phyloP scores from a whole-genome alignment of 176 grass and related monocot genomes.

The Poa annua region DNA sequence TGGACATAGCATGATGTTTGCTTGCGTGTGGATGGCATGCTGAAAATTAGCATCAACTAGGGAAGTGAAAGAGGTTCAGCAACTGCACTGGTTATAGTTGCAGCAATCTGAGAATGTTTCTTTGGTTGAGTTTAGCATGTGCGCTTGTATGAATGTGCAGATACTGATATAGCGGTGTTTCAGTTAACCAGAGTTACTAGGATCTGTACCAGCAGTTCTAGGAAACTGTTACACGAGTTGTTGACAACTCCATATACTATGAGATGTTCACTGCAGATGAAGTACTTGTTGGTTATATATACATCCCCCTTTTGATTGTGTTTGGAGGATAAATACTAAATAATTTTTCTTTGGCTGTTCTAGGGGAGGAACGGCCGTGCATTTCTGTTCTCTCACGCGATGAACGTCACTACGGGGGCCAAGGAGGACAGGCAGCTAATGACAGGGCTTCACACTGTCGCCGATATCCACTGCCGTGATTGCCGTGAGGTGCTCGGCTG shows the following conservation, averaged over 20 bases:
- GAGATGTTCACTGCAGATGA: not conserved
- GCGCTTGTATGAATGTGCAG: not conserved
- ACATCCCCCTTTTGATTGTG: not conserved
- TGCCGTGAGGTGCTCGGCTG: not conserved
- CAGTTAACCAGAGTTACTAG: not conserved
- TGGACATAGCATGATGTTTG: not conserved
- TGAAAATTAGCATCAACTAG: not conserved
- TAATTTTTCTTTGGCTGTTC: not conserved
- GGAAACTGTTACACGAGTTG: not conserved
- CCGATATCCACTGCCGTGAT: not conserved
- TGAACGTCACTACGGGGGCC: not conserved
- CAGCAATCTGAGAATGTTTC: not conserved
- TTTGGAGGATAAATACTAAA: not conserved
- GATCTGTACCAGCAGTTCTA: not conserved
- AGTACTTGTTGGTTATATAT: not conserved
- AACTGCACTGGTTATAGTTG: not conserved
- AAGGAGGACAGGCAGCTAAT: slow-evolving; percentile 21
- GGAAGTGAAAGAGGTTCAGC: not conserved
- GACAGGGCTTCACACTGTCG: not conserved
- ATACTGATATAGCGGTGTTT: not conserved
- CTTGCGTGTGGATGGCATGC: not conserved
- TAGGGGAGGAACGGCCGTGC: not conserved
- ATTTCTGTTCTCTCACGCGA: slow-evolving; percentile 1
- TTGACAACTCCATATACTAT: not conserved
- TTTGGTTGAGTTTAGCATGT: not conserved